These are phyloP conservation scores for Prunus fruticosa DNA, from an alignment of 306 rosid genomes.

Conservation along the genomic window DNA sequence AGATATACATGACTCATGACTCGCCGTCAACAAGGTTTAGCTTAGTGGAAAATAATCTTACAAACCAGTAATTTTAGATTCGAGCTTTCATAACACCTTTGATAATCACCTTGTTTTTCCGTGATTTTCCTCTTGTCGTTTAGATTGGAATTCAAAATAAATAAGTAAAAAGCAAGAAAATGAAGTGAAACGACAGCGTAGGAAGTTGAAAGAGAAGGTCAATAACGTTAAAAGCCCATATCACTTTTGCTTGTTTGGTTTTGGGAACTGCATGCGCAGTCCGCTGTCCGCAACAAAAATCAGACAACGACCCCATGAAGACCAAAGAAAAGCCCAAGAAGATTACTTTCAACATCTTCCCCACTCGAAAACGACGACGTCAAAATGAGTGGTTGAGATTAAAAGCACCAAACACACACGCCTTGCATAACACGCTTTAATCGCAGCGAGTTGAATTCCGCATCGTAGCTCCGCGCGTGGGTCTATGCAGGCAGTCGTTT, in stretches of 20 bases:
- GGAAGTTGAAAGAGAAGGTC: too few species aligned
- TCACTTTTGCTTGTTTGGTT: not conserved
- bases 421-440: not conserved
- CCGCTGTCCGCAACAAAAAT: not conserved
- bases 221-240: not conserved
- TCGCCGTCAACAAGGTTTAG: too few species aligned
- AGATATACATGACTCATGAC: too few species aligned
- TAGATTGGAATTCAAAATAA: too few species aligned
- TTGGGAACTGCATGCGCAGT: not conserved
- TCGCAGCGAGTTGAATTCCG: not conserved
- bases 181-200: too few species aligned
- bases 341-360: not conserved
- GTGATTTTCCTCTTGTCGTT: too few species aligned
- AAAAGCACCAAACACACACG: not conserved
- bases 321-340: not conserved
- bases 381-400: not conserved
- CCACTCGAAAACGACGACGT: not conserved
- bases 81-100: too few species aligned
- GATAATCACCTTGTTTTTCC: accelerated
- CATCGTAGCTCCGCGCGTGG: not conserved
- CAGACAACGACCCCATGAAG: not conserved
- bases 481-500: not conserved
- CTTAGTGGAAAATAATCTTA: too few species aligned
- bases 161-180: too few species aligned
- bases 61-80: too few species aligned